Conservation (phyloP, 2,329 filamentous ascomycete genomes). For the Epichloe hybrida region DNA sequence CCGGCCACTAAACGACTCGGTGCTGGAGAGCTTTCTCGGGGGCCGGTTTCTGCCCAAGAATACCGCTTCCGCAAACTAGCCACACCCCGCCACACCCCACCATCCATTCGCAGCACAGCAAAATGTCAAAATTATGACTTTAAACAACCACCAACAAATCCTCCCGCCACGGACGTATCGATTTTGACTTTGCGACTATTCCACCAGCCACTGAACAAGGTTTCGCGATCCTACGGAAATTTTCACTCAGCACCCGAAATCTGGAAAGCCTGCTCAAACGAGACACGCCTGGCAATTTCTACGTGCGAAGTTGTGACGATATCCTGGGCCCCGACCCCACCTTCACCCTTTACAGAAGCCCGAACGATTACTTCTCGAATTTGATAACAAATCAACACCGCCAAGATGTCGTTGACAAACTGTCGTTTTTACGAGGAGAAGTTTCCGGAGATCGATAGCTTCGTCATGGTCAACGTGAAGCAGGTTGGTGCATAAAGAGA, state of each 20-base stretch:
- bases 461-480: slow-evolving; percentile 99
- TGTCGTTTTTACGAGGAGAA: slow-evolving; percentile 97
- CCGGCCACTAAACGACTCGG: too few relatives aligned
- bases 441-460: slow-evolving; percentile 90
- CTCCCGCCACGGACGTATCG: neutral
- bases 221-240: neutral
- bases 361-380: slow-evolving; percentile 12
- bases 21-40: too few relatives aligned
- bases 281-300: neutral
- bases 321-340: slow-evolving; percentile 18
- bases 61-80: slow-evolving; percentile 17
- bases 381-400: slow-evolving; percentile 38
- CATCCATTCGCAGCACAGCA: slow-evolving; percentile 20
- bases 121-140: slow-evolving; percentile 27
- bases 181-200: neutral
- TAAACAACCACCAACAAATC: neutral
- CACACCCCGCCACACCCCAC: slow-evolving; percentile 29
- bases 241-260: neutral
- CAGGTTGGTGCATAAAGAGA: slow-evolving; percentile 52
- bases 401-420: slow-evolving; percentile 87
- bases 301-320: neutral
- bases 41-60: slow-evolving; percentile 17
- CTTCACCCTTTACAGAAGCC: slow-evolving; percentile 9
- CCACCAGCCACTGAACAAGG: neutral
- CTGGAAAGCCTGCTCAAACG: neutral